Evolutionary conservation across 208 protist genomes (phyloP).

Genomic region (Giardia muris): DNA sequence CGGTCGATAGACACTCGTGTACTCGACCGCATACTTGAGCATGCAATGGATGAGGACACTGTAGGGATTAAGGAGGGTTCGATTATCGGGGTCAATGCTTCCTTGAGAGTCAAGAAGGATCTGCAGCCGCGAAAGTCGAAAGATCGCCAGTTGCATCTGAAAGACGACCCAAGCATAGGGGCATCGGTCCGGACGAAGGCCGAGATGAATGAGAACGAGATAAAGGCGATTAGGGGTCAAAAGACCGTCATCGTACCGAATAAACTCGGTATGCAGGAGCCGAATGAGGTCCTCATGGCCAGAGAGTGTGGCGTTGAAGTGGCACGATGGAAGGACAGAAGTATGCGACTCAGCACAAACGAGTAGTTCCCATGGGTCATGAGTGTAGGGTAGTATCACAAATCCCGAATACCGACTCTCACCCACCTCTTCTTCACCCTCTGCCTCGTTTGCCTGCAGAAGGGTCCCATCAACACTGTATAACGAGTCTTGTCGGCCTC

Average conservation of each 20-base stretch:
- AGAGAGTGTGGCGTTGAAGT: neutral
- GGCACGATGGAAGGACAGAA: neutral
- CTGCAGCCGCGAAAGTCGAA: neutral
- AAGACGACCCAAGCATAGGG: neutral
- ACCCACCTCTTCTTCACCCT: no score
- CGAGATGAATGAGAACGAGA: neutral
- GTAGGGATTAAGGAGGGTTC: neutral
- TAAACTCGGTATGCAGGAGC: neutral
- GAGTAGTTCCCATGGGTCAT: neutral
- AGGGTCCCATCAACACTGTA: no score
- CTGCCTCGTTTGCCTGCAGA: no score
- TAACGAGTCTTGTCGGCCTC: neutral
- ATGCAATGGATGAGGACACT: neutral
- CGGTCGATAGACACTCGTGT: neutral
- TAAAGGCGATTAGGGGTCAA: neutral
- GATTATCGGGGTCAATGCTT: neutral
- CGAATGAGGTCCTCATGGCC: neutral
- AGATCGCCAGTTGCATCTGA: neutral
- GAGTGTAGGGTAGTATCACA: neutral
- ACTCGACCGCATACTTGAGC: neutral
- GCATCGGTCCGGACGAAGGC: neutral
- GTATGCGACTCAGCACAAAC: neutral
- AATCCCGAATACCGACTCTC: neutral
- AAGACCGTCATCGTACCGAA: neutral
- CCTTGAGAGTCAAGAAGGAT: neutral